Base-by-base conservation (phyloP, 2,329 filamentous ascomycete species). In the Lachnellula occidentalis region DNA sequence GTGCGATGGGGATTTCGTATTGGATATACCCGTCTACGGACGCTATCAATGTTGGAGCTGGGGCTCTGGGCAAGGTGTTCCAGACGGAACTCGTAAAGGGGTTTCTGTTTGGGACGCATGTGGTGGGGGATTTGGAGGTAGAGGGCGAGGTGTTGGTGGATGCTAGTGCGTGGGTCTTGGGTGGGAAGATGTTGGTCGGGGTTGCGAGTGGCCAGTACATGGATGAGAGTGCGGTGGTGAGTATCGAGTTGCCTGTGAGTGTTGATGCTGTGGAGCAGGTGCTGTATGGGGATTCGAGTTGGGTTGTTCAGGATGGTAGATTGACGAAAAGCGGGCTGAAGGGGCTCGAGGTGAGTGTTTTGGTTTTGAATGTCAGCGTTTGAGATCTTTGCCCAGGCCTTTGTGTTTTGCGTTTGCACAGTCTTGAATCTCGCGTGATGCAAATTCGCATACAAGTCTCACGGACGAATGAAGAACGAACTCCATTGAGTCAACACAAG, bases 11-110 rank as follows among this genome's bases (percentile, higher is more conserved):
- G 0, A 69, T 79, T 39, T 73, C 58, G 0, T 65, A 66, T 49
- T 80, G 78, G 78, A 64, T 69, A 15, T 79, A 73, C 57, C 77
- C 77, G 0, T 73, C 73, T 9, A 63, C 59, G 1, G 15, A 47
- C 4, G 54, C 55, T 1, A 48, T 63, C 0, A 62, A 67, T 48
- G 21, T 54, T n/a, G 54, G 47, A 0, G 78, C 68, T 46, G 67
- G 66, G 8, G 45, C 54, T 12, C 58, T 80, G 53, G 74, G 73
- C 11, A 70, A 64, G 17, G 66, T 75, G 0, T 62, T 78, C 8
- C 70, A 71, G 14, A 59, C 41, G 2, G 27, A 61, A 0, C 59
- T 66, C 6, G 67, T 73, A 1, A 66, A 70, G 5, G 51, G 51
- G 3, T 73, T 76, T 46, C 47, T 77, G 34, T 67, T 78, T 15